phyloP scores from a whole-genome alignment of 441 rosid species.

The Pelargonium australe region DNA sequence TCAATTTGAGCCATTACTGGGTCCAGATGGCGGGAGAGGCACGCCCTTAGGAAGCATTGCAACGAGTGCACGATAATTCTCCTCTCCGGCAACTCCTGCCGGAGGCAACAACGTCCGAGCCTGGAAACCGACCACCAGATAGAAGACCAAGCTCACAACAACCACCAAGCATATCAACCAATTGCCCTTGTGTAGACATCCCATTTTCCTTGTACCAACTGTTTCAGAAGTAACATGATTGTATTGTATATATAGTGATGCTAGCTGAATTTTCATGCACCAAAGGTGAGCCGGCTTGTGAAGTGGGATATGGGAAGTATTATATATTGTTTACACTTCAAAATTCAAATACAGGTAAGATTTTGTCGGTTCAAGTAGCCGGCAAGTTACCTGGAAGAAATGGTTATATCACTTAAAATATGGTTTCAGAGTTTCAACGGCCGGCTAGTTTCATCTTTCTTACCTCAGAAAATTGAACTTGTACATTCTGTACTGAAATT shows the following conservation, averaged over 20 bases:
- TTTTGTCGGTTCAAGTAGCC: constrained; percentile 17
- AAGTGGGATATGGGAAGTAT: constrained; percentile 24
- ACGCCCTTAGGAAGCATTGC: constrained; percentile 41
- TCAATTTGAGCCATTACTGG: constrained; percentile 36
- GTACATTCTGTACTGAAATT: neutral
- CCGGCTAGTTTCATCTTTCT: constrained; percentile 11
- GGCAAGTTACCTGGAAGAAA: constrained; percentile 19
- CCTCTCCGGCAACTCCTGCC: constrained; percentile 12
- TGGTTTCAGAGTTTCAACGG: constrained; percentile 1
- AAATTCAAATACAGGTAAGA: neutral
- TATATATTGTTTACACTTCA: neutral
- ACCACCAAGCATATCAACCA: constrained; percentile 18
- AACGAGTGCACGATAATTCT: constrained; percentile 15
- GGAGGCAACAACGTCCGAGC: constrained; percentile 25
- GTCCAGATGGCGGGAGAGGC: constrained; percentile 52
- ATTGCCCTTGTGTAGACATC: constrained; percentile 9
- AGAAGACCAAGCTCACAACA: constrained; percentile 11
- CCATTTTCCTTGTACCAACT: constrained; percentile 15
- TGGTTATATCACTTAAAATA: neutral
- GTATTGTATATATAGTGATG: neutral
- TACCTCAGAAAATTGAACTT: neutral
- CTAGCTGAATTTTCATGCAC: constrained; percentile 14
- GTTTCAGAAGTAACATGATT: neutral
- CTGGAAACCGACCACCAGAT: constrained; percentile 13
- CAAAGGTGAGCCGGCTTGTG: constrained; percentile 33